Evolutionary conservation across 805 yeast genomes (phyloP).

Genomic region (Monosporozyma aerobia): DNA sequence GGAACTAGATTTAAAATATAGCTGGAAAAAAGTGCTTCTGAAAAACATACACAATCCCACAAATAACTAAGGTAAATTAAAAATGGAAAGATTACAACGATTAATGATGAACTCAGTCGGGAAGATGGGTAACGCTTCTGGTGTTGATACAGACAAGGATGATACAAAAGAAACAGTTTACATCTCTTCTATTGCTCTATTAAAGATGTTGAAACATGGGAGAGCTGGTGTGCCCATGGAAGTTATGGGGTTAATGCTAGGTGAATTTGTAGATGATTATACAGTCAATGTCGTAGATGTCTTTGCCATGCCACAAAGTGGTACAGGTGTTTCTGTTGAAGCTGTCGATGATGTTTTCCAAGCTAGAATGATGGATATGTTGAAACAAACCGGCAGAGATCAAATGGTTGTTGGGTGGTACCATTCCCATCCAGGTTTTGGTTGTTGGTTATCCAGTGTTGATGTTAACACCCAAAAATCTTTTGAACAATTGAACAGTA

Average conservation of each 20-base stretch:
- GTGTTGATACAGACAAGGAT: conserved; percentile 68
- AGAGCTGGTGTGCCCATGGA: conserved; percentile 86
- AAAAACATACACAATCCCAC: not conserved
- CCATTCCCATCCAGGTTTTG: conserved; percentile 98
- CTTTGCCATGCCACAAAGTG: conserved; percentile 98
- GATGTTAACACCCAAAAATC: conserved; percentile 98
- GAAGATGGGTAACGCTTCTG: conserved; percentile 25
- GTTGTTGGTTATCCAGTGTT: conserved; percentile 98
- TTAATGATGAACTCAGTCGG: conserved; percentile 26
- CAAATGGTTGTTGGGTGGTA: conserved; percentile 99
- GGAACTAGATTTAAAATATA: not conserved
- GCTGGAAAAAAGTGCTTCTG: not conserved
- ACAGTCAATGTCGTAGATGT: conserved; percentile 97
- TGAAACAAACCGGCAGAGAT: conserved; percentile 97
- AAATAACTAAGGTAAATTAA: not conserved
- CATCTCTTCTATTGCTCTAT: conserved; percentile 86
- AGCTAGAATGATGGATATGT: conserved; percentile 99
- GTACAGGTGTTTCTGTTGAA: conserved; percentile 97
- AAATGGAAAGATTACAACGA: conserved; percentile 37
- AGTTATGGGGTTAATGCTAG: conserved; percentile 96
- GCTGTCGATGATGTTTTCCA: conserved; percentile 99
- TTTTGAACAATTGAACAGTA: conserved; percentile 86
- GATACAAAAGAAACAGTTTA: conserved; percentile 96
- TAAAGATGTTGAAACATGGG: conserved; percentile 96
- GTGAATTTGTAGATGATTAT: conserved; percentile 94